phyloP scores from a whole-genome alignment of 345 rosid genomes.

The Adansonia digitata region DNA sequence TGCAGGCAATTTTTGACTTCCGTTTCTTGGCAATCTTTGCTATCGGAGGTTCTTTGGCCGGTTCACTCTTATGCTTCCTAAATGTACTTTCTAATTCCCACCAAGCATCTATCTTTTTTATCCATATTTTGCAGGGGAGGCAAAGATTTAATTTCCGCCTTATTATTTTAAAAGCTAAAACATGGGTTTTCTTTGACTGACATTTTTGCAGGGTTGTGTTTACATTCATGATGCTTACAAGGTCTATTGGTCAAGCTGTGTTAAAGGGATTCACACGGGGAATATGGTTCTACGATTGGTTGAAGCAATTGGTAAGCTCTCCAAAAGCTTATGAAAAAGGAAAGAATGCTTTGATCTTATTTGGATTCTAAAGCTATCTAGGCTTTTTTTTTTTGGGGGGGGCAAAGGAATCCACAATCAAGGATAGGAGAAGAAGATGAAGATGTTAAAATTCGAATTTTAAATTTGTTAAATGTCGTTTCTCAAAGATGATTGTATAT shows the following conservation, averaged over 20 bases:
- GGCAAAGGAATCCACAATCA: too few species aligned
- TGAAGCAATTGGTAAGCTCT: constrained; percentile 77
- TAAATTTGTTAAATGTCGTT: too few species aligned
- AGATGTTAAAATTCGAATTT: too few species aligned
- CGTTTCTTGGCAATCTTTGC: constrained; percentile 86
- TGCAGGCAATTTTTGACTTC: constrained; percentile 79
- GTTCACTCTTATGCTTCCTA: constrained; percentile 81
- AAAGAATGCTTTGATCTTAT: not conserved
- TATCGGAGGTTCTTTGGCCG: constrained; percentile 80
- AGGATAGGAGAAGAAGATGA: too few species aligned
- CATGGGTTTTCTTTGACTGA: not conserved
- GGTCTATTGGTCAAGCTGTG: constrained; percentile 77
- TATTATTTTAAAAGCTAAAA: not conserved
- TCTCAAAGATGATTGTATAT: too few species aligned
- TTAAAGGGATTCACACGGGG: constrained; percentile 76
- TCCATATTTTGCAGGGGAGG: not conserved
- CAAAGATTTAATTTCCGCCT: not conserved
- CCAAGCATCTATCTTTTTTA: not conserved
- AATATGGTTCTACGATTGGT: constrained; percentile 83
- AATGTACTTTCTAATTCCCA: constrained; percentile 46
- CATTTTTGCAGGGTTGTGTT: constrained; percentile 55
- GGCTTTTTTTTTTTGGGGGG: too few species aligned
- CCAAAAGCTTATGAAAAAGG: not conserved
- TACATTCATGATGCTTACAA: constrained; percentile 74
- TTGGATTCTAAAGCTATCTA: too few species aligned